Base-by-base conservation (phyloP, 495 filamentous ascomycete species). In the Aspergillus leporis region DNA sequence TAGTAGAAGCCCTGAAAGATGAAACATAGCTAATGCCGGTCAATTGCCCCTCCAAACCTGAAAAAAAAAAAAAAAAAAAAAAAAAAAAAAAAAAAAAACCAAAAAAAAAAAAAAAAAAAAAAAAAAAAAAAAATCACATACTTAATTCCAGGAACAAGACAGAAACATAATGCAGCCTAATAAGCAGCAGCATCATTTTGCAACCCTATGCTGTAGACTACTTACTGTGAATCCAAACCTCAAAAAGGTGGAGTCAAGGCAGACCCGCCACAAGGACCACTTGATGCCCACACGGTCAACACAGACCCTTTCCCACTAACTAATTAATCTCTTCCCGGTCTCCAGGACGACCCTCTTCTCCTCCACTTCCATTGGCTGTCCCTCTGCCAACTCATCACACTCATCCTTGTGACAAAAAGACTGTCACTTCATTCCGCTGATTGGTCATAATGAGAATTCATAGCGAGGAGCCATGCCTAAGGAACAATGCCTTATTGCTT, bases 371-470 rank as follows among this genome's bases (percentile, higher is more conserved):
- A 56, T 56, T 56, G 55, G 55, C 55, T 49, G 10, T 41, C 40
- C 36, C 7, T 14, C 65, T 71, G 70, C 70, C 70, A 71, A 63
- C 68, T 58, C 68, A 71, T 69, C 64, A 64, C 63, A 64, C 58
- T 62, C 65, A 65, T 46, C 25, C n/a, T 32, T 34, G 23, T 23
- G 38, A 47, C 30, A 19, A 41, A 34, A 61, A 41, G 13, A 2
- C 36, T 21, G 18, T 45, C n/a, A 13, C 18, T 48, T 18, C 36
- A 32, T 36, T 34, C 8, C 23, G 28, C 25, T 38, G n/a, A 21
- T 28, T 28, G 41, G 41, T 19, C 41, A 14, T 14, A 19, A 45
- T 45, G 41, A 45, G 16, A 45, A 45, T 45, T 18, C 41, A 7
- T 9, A 40, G 16, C 2, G 36, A 21, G 5, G 40, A 21, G 19